phyloP scores from a whole-genome alignment of 2,329 filamentous ascomycete genomes.

The Clonostachys byssicola region DNA sequence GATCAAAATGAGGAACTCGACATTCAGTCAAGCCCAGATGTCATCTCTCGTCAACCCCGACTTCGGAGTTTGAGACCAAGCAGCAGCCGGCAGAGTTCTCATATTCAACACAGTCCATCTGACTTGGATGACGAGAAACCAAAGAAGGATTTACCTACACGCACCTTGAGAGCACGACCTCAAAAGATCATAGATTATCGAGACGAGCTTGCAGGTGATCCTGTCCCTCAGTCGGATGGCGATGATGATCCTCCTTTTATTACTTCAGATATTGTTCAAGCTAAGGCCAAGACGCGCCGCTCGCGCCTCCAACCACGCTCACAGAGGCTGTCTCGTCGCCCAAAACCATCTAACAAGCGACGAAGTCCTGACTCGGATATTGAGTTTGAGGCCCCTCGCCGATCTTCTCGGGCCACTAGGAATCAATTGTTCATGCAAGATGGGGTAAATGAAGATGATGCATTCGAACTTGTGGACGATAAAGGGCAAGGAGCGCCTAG shows the following conservation, averaged over 20 bases:
- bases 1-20: conserved; percentile 12
- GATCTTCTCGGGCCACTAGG: conserved; percentile 42
- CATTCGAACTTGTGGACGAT: conserved; percentile 46
- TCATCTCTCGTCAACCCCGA: no score
- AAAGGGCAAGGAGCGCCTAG: conserved; percentile 44
- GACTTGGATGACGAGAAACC: no score
- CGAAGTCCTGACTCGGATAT: conserved; percentile 33
- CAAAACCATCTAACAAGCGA: no score
- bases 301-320: no score
- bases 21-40: not conserved
- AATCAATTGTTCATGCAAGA: conserved; percentile 44
- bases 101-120: no score
- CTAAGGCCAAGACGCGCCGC: no score
- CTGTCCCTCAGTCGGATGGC: conserved; percentile 3
- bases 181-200: not conserved
- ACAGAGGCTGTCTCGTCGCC: no score
- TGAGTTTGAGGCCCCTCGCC: conserved; percentile 46
- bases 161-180: no score
- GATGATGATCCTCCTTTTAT: conserved; percentile 21
- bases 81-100: no score
- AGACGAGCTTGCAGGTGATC: conserved; percentile 1
- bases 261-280: no score
- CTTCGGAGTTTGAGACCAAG: no score
- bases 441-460: conserved; percentile 52
- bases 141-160: no score